phyloP scores from a whole-genome alignment of 176 grass and related monocot species.

The Musa acuminata region DNA sequence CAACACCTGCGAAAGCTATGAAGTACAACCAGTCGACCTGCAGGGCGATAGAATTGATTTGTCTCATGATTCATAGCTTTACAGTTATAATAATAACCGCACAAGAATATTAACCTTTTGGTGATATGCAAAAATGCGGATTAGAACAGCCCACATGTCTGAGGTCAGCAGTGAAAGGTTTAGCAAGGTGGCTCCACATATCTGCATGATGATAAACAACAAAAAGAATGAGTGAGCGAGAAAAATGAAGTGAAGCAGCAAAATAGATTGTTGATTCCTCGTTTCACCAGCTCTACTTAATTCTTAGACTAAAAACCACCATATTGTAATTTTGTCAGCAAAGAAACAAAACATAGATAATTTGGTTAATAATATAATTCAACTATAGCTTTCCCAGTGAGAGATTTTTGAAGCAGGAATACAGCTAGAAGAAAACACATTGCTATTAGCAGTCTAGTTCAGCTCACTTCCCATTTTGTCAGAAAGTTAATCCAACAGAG shows the following conservation, averaged over 20 bases:
- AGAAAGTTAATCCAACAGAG: no score
- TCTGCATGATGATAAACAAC: constrained; percentile 19
- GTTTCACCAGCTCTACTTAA: background rate
- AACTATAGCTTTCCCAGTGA: no score
- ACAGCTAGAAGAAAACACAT: no score
- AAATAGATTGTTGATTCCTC: background rate
- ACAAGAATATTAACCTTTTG: constrained; percentile 26
- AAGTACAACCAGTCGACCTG: constrained; percentile 47
- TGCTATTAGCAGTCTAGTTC: no score
- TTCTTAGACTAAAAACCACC: background rate
- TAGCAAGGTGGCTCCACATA: constrained; percentile 51
- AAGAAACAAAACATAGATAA: no score
- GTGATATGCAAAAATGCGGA: constrained; percentile 51
- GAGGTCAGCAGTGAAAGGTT: constrained; percentile 47
- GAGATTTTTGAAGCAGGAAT: no score
- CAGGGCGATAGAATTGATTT: background rate
- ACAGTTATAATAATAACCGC: background rate
- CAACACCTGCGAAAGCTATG: constrained; percentile 53
- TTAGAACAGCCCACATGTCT: constrained; percentile 62
- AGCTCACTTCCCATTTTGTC: no score
- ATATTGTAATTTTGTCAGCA: no score
- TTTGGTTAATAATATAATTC: no score
- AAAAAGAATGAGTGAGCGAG: background rate
- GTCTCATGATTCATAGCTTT: background rate
- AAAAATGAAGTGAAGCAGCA: background rate